Conservation (phyloP, 176 grass and related monocot genomes). For the Carex myosuroides region DNA sequence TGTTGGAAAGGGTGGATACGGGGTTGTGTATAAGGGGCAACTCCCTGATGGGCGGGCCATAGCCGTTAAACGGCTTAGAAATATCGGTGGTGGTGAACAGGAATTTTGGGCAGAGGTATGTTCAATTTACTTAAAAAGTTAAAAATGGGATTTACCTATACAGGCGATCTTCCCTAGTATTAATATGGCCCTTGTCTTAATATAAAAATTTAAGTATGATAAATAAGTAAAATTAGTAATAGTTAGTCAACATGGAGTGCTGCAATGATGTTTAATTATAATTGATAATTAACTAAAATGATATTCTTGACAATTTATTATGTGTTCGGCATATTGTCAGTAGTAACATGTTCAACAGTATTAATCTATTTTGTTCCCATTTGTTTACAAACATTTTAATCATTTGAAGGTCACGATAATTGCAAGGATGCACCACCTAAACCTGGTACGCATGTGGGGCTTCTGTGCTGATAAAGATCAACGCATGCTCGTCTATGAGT, state of each 20-base stretch:
- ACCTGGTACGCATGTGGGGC: conserved; percentile 92
- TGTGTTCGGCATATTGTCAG: background rate
- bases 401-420: conserved; percentile 63
- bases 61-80: conserved; percentile 75
- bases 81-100: conserved; percentile 65
- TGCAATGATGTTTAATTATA: background rate
- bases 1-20: conserved; percentile 69
- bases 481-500: conserved; percentile 93
- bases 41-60: conserved; percentile 69
- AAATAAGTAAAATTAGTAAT: background rate
- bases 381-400: background rate
- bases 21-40: conserved; percentile 65
- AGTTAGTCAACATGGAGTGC: background rate
- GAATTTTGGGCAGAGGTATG: conserved; percentile 85
- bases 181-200: background rate
- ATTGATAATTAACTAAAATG: background rate
- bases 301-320: background rate
- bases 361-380: background rate
- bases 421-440: conserved; percentile 92
- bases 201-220: background rate
- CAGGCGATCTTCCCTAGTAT: background rate
- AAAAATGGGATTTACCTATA: background rate
- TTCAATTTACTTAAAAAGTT: background rate
- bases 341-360: background rate
- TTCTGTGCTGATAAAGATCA: conserved; percentile 91